A percentile compares a stretch with the other conserved stretches of the same genome.
Conservation (phyloP, 148 eudicot species). For the Gaultheria prostrata region DNA sequence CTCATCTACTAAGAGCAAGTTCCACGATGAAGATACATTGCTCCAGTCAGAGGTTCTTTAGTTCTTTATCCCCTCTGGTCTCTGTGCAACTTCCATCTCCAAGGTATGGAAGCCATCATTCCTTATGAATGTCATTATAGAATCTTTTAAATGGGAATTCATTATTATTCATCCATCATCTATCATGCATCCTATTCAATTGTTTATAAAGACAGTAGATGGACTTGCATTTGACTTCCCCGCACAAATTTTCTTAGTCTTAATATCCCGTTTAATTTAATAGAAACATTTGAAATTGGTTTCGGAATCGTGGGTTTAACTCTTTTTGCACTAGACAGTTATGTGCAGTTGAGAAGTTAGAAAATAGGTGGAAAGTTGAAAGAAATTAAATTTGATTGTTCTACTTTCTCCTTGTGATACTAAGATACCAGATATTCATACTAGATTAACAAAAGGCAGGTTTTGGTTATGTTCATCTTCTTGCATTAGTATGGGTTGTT, state of each 20-base stretch:
- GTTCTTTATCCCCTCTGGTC: constrained; percentile 35
- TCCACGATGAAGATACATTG: constrained; percentile 46
- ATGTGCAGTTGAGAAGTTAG: background rate
- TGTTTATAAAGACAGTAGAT: background rate
- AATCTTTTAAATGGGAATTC: background rate
- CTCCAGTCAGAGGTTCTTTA: constrained; percentile 37
- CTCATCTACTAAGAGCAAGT: constrained; percentile 14
- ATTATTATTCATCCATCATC: background rate
- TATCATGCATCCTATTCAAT: background rate
- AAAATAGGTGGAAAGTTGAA: background rate
- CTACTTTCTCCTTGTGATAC: background rate
- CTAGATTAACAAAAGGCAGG: background rate
- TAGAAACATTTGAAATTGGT: background rate
- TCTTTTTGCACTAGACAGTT: background rate
- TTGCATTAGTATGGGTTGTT: background rate
- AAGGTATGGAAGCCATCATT: constrained; percentile 34
- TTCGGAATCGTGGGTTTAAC: background rate
- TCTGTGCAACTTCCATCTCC: constrained; percentile 58
- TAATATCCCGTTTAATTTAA: too few relatives aligned
- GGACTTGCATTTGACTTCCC: background rate
- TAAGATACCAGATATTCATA: too few relatives aligned
- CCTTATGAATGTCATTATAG: background rate
- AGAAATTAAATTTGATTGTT: background rate
- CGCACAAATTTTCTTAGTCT: too few relatives aligned
- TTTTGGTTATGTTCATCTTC: background rate